Base-by-base conservation (phyloP, 345 rosid species). In the Eucalyptus sp. region DNA sequence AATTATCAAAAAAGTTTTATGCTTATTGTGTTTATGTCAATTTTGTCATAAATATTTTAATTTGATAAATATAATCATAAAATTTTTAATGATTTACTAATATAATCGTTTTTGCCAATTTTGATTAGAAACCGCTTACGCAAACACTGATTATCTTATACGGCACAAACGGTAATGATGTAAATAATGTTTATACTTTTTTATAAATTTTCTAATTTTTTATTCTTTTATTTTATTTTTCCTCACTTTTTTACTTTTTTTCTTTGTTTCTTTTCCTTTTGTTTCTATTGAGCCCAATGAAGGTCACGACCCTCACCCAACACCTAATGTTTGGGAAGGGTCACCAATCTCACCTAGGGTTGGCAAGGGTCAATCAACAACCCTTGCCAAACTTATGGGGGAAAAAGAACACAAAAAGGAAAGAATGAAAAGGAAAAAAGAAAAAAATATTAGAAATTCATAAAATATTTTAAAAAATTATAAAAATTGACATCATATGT, bases 151-250 rank as follows among this genome's bases (percentile, higher is more conserved):
- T 56, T 10, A 0, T 56, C 12, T 9, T 56, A 10, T 56, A 24
- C 4, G 12, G 1, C 4, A 56, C 0, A 0, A 0, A 8, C 0
- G 1, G 0, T 0, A 0, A 0, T 10, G 0, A 56, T 56, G 1
- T 24, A 24, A 56, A 56, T 24, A 24, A 24, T 4, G 0, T 56
- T 56, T 10, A 24, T 56, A 56, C 10, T 9, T 56, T 56, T 56
- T 24, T 22, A 56, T 8, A 24, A 22, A 9, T 4, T 4, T 56
- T 22, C 0, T 8, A 2, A 17, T 0, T 7, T 52, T 0, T 3
- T 22, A 56, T 4, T 56, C 1, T 24, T 56, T 56, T 24, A 56
- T 56, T 56, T 24, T 10, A 4, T 24, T 4, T 24, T 56, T 56
- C 6, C 6, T 10, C 5, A 2, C 3, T 0, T 56, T 20, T 4